Evolutionary conservation across 2,329 filamentous ascomycete species (phyloP).

Genomic region (Trichoderma breve): DNA sequence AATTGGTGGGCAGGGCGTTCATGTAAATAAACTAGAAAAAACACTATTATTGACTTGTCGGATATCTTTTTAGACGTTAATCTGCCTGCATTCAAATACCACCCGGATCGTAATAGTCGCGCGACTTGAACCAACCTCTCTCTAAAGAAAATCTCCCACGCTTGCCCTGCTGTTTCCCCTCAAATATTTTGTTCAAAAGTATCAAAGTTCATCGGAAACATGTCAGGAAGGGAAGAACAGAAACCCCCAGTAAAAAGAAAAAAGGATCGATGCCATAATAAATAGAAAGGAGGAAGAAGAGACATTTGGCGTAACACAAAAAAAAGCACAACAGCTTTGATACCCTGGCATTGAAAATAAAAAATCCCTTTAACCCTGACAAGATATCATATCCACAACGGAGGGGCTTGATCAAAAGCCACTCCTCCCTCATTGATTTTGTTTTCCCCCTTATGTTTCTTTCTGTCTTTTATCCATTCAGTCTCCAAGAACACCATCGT

Average conservation of each 20-base stretch:
- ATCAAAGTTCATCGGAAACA: neutral
- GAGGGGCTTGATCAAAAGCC: neutral
- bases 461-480: conserved; percentile 30
- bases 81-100: neutral
- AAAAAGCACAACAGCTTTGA: neutral
- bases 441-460: neutral
- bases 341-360: conserved; percentile 6
- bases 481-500: conserved; percentile 48
- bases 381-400: neutral
- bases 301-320: neutral
- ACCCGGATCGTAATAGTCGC: neutral
- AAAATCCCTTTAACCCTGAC: neutral
- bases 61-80: neutral
- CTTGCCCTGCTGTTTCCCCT: neutral
- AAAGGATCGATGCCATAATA: neutral
- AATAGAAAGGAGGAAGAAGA: neutral
- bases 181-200: neutral
- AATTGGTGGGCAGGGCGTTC: neutral
- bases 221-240: neutral
- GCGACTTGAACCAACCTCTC: neutral
- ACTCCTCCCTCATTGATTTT: conserved; percentile 18
- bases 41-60: conserved; percentile 1
- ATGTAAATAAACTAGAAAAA: neutral
- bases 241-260: neutral
- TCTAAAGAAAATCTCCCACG: neutral